A percentile compares a stretch with the other conserved stretches of the same genome.
These are phyloP conservation scores for Panaeolus cyanescens DNA, from an alignment of 768 basidiomycete species.

Conservation along the genomic window DNA sequence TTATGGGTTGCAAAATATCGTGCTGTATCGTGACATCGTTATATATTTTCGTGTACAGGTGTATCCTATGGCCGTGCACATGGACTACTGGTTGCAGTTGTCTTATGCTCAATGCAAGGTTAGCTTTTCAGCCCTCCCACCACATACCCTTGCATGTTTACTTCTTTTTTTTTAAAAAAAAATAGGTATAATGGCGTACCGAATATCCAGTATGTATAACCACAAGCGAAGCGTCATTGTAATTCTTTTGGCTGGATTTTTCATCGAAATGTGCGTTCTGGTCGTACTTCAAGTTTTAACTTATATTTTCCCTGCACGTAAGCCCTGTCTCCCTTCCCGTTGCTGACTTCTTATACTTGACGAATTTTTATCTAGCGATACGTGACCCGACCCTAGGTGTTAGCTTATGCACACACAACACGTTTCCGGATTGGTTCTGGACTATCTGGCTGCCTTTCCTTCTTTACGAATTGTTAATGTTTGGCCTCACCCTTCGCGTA, in stretches of 20 bases:
- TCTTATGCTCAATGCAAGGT: background rate
- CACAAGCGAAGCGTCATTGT: background rate
- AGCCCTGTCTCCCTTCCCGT: background rate
- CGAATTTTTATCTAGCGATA: background rate
- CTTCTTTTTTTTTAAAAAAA: background rate
- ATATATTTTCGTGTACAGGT: background rate
- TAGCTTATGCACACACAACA: background rate
- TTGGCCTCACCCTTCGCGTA: background rate
- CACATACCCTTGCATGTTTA: too few species aligned
- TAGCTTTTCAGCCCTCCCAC: too few species aligned
- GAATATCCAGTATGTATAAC: background rate
- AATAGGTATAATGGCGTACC: background rate
- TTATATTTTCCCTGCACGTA: background rate
- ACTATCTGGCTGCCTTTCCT: background rate
- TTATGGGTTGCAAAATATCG: too few species aligned
- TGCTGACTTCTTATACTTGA: background rate
- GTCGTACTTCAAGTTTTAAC: background rate
- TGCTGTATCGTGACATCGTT: too few species aligned
- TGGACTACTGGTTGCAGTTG: background rate
- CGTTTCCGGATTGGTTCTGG: background rate
- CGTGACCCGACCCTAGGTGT: background rate
- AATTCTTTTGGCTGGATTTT: background rate
- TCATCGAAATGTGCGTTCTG: background rate
- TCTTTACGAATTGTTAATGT: background rate
- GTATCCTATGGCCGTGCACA: background rate